Evolutionary conservation across 305 asterid species (phyloP), one percentile per base, ranked within the genome.

Genomic region (Solanum hybrid): DNA sequence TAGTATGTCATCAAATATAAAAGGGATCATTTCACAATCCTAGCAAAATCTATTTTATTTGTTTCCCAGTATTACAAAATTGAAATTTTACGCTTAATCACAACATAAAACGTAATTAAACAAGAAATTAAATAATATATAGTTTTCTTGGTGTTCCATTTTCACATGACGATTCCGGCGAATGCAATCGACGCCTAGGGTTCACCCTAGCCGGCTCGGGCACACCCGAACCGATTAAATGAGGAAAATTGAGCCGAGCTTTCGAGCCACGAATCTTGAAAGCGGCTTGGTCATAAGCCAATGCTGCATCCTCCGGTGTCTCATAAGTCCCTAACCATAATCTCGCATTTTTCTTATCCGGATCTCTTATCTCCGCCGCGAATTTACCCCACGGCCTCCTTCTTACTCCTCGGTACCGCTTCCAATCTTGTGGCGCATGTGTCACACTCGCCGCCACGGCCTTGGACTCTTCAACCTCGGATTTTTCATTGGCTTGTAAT

Each of bases 221-320:
- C 7, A 76, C 6, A 12, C 40, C 35, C 1, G 89, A 77, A 51
- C 91, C 91, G 22, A 87, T 16, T 57, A 90, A 76, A 28, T 36
- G 87, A 31, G 91, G 90, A 40, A 90, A 90, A 90, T 90, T 90
- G 6, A 90, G 74, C 88, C 73, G 42, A 40, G 91, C 88, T 80
- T 80, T 77, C 10, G 90, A 88, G 78, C 92, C 92, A 8, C 31
- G 92, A 14, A 90, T 24, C 33, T 69, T 40, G 42, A 90, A 90
- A 71, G 90, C 92, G 0, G 89, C 90, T 90, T 26, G 80, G 10
- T 90, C 90, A 88, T 90, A 90, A 90, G 90, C 92, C 89, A 90
- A 31, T 73, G 92, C 92, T 20, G 92, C 92, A 71, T 90, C 92
- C 61, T 88, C 90, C 4, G 92, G 86, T 20, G 90, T 88, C 78